A percentile compares a stretch with the other conserved stretches of the same genome.
Conservation (phyloP, 495 filamentous ascomycete genomes). For the Melanomma pulvis-pyrius region DNA sequence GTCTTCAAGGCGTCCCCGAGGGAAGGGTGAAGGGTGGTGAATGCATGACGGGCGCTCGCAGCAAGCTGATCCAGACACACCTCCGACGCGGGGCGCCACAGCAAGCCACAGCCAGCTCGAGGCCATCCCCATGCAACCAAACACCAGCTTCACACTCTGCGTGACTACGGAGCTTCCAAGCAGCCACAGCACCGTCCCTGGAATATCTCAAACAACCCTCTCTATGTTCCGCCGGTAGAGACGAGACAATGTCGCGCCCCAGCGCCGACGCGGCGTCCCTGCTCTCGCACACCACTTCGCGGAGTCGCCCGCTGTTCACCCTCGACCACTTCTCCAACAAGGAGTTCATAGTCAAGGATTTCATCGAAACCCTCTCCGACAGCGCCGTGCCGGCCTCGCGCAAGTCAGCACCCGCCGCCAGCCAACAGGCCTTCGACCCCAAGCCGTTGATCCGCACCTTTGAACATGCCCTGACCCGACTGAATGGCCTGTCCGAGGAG, state of each 20-base stretch:
- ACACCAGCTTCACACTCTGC: too few species aligned
- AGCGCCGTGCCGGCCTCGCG: constrained; percentile 73
- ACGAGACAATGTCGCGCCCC: constrained; percentile 33
- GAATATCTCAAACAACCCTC: neutral
- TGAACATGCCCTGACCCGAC: constrained; percentile 79
- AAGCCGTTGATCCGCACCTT: constrained; percentile 97
- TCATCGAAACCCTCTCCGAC: constrained; percentile 91
- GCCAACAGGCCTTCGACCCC: constrained; percentile 76
- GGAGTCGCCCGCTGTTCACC: constrained; percentile 68
- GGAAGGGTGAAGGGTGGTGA: neutral
- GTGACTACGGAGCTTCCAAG: neutral
- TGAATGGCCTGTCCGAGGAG: constrained; percentile 81
- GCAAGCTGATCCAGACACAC: neutral
- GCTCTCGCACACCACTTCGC: constrained; percentile 23
- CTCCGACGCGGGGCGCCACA: constrained; percentile 15
- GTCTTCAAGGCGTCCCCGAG: neutral
- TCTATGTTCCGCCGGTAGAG: constrained; percentile 21
- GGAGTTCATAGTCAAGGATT: constrained; percentile 98
- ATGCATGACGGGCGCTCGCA: too few species aligned
- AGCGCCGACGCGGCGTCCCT: constrained; percentile 38
- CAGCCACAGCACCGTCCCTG: neutral
- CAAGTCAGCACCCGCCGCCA: constrained; percentile 62
- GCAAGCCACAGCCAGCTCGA: constrained; percentile 22
- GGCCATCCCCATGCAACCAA: neutral
- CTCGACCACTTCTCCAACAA: constrained; percentile 86